A percentile compares a stretch with the other conserved stretches of the same genome.
Conservation (phyloP, 805 yeast species). For the Debaryomyces hansenii region DNA sequence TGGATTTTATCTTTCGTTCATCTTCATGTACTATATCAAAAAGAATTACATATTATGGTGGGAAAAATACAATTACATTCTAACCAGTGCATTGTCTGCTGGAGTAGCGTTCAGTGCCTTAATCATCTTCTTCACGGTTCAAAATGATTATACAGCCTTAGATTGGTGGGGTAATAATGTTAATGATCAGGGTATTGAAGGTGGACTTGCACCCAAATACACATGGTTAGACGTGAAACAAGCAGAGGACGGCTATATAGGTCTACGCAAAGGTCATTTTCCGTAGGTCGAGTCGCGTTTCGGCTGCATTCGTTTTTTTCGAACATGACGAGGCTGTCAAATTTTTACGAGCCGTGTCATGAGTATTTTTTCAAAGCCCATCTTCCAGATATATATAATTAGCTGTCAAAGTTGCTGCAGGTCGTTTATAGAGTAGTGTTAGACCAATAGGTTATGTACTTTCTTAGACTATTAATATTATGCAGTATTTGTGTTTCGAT, state of each 20-base stretch:
- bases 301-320: too few relatives aligned
- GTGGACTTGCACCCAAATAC: conserved; percentile 17
- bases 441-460: too few relatives aligned
- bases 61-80: conserved; percentile 70
- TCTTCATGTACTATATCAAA: conserved; percentile 57
- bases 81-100: conserved; percentile 57
- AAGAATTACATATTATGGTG: conserved; percentile 56
- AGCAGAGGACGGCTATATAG: conserved; percentile 35
- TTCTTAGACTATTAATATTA: too few relatives aligned
- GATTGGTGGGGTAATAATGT: conserved; percentile 67
- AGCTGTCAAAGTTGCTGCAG: too few relatives aligned
- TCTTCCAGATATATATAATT: too few relatives aligned
- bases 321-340: too few relatives aligned
- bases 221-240: conserved; percentile 30
- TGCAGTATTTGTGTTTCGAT: too few relatives aligned
- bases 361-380: too few relatives aligned
- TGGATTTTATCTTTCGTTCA: conserved; percentile 56
- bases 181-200: conserved; percentile 36
- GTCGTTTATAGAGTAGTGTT: too few relatives aligned
- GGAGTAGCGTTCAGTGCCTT: conserved; percentile 66
- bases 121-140: conserved; percentile 55
- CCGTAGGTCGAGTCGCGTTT: conserved; percentile 15
- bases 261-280: conserved; percentile 26
- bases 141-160: conserved; percentile 42
- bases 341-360: too few relatives aligned